Percentiles rank a stretch among this genome's conserved stretches.
phyloP scores from a whole-genome alignment of 2,329 filamentous ascomycete species.

The Aspergillus sp. region DNA sequence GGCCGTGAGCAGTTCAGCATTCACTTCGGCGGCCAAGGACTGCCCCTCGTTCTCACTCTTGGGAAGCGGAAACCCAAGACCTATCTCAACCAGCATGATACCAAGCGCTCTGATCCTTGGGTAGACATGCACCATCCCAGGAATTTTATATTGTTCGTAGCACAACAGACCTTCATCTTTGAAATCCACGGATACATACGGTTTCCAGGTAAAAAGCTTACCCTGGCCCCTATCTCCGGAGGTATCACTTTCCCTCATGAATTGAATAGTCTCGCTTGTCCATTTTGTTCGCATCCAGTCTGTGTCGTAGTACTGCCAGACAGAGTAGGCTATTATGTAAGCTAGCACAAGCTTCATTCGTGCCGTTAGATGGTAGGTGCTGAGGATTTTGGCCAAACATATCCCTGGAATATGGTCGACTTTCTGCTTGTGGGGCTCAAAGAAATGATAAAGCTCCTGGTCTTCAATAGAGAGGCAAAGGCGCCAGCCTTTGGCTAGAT shows the following conservation, averaged over 20 bases:
- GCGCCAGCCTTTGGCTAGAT: not conserved
- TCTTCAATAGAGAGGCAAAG: not conserved
- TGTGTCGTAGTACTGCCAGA: constrained; percentile 6
- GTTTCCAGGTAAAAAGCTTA: not conserved
- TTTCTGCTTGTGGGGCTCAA: not conserved
- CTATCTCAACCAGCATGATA: constrained; percentile 6
- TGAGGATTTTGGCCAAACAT: not conserved
- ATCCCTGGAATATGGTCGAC: not conserved
- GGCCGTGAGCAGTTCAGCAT: not conserved
- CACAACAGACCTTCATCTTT: not conserved
- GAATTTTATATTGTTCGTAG: not conserved
- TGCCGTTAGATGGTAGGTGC: not conserved
- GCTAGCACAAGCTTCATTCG: not conserved
- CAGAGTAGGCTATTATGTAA: constrained; percentile 2
- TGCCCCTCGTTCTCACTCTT: not conserved
- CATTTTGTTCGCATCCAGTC: constrained; percentile 5
- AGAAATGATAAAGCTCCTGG: not conserved
- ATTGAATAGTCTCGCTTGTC: constrained; percentile 5
- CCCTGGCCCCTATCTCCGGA: not conserved
- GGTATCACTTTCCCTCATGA: not conserved
- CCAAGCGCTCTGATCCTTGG: constrained; percentile 4
- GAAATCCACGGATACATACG: not conserved
- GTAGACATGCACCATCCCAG: not conserved
- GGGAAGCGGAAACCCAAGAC: not conserved
- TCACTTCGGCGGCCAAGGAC: not conserved